A percentile compares a stretch with the other conserved stretches of the same genome.
Evolutionary conservation across 2,329 filamentous ascomycete genomes (phyloP).

Genomic region (Hortaea sp.): DNA sequence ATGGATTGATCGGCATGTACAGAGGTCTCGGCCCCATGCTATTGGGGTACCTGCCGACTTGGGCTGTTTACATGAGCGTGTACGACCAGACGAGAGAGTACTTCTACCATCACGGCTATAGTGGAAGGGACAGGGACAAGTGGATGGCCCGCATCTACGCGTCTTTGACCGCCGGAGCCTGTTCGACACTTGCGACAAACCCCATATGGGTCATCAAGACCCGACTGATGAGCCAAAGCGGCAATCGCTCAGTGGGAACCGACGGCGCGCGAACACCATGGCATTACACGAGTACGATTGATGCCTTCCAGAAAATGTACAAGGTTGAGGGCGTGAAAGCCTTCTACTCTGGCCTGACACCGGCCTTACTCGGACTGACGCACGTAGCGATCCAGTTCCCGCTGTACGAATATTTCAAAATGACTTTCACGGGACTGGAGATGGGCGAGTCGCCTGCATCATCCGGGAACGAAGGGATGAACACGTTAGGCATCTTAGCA

Average conservation of each 20-base stretch:
- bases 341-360: constrained; percentile 91
- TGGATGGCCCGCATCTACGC: constrained; percentile 78
- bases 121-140: constrained; percentile 43
- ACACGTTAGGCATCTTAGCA: constrained; percentile 74
- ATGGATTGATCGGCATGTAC: constrained; percentile 85
- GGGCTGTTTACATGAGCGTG: constrained; percentile 95
- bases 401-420: constrained; percentile 88
- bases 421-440: constrained; percentile 74
- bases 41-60: constrained; percentile 89
- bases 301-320: constrained; percentile 96
- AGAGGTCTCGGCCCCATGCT: constrained; percentile 89
- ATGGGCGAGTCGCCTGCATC: constrained; percentile 61
- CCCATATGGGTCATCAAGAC: constrained; percentile 99
- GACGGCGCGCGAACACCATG: constrained; percentile 58
- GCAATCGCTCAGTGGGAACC: constrained; percentile 43
- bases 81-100: constrained; percentile 82
- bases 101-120: constrained; percentile 48
- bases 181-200: constrained; percentile 88
- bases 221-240: constrained; percentile 87
- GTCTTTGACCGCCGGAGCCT: constrained; percentile 80
- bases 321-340: constrained; percentile 74
- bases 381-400: constrained; percentile 98
- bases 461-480: constrained; percentile 37
- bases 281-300: constrained; percentile 82
- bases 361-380: constrained; percentile 79